Percentiles rank a stretch among this genome's conserved stretches.
These are phyloP conservation scores for Stachybotrys elegans DNA, from an alignment of 2,329 filamentous ascomycete genomes.

Conservation along the genomic window DNA sequence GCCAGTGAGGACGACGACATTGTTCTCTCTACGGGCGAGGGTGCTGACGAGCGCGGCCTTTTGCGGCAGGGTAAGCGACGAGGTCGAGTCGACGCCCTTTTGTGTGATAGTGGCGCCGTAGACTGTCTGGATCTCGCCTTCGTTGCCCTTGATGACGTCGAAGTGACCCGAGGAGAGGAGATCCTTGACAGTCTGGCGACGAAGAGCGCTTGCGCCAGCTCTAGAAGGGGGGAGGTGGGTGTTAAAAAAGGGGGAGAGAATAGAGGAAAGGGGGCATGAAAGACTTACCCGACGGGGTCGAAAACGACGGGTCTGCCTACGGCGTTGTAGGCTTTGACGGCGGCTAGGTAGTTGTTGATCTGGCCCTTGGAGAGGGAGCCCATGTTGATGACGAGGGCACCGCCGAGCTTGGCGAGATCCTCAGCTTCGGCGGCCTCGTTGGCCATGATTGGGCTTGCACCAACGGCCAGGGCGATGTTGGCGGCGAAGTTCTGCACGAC, in stretches of 20 bases:
- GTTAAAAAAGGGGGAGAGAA: not conserved
- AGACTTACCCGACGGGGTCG: constrained; percentile 76
- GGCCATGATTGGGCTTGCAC: constrained; percentile 91
- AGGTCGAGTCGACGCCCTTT: constrained; percentile 77
- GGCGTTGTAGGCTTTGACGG: constrained; percentile 76
- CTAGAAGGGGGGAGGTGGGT: constrained; percentile 24
- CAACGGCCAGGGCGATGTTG: constrained; percentile 79
- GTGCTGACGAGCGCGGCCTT: constrained; percentile 59
- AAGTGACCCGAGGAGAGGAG: constrained; percentile 73
- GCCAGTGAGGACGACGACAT: constrained; percentile 81
- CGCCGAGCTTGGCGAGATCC: constrained; percentile 73
- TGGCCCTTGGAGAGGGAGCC: constrained; percentile 79
- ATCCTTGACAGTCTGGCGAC: constrained; percentile 64
- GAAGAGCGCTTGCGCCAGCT: constrained; percentile 73
- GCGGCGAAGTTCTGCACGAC: constrained; percentile 92
- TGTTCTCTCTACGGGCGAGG: constrained; percentile 63
- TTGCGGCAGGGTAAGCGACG: constrained; percentile 43
- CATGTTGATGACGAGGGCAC: constrained; percentile 89
- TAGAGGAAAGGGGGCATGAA: not conserved
- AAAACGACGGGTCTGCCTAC: constrained; percentile 71
- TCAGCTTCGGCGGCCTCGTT: constrained; percentile 77
- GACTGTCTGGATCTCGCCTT: constrained; percentile 76
- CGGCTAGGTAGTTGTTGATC: constrained; percentile 65
- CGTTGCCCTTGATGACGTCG: constrained; percentile 90
- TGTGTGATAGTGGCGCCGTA: constrained; percentile 55